A percentile compares a stretch with the other conserved stretches of the same genome.
Conservation (phyloP, 2,329 filamentous ascomycete species). For the Didymella arachidicola region DNA sequence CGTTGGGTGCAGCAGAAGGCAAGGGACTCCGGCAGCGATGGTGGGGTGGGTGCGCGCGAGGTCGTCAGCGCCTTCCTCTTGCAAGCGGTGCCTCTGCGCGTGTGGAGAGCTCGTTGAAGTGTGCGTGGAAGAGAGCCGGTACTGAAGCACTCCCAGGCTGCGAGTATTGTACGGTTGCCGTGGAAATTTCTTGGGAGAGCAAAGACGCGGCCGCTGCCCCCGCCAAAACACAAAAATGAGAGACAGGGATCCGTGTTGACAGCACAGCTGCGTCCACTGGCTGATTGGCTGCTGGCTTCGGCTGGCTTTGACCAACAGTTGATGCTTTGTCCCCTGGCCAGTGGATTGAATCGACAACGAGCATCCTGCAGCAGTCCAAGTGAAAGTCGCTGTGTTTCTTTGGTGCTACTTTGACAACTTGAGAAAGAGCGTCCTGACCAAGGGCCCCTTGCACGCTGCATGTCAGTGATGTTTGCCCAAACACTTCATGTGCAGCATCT, state of each 20-base stretch:
- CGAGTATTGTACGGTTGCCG: slow-evolving; percentile 15
- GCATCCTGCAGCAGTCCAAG: slow-evolving; percentile 4
- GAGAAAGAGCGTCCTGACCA: not conserved
- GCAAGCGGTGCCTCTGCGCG: slow-evolving; percentile 11
- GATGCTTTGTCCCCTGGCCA: slow-evolving; percentile 10
- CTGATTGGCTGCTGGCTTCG: slow-evolving; percentile 17
- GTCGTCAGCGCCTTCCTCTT: slow-evolving; percentile 10
- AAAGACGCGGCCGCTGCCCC: slow-evolving; percentile 12
- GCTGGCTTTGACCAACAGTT: slow-evolving; percentile 17
- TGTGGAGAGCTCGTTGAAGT: slow-evolving; percentile 1
- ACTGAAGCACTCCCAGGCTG: slow-evolving; percentile 6
- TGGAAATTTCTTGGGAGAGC: slow-evolving; percentile 18
- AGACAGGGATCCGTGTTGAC: slow-evolving; percentile 18
- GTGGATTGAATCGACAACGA: not conserved
- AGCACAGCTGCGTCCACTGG: slow-evolving; percentile 4
- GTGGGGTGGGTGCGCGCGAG: slow-evolving; percentile 14
- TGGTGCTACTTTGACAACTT: not conserved
- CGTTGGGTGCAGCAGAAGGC: slow-evolving; percentile 12
- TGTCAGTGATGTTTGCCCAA: not conserved
- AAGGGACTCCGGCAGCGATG: slow-evolving; percentile 9
- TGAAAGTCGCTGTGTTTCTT: not conserved
- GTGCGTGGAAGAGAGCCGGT: slow-evolving; percentile 5
- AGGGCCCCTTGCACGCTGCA: not conserved
- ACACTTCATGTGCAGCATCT: not conserved
- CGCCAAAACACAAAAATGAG: slow-evolving; percentile 24